Evolutionary conservation across 768 basidiomycete genomes (phyloP), one percentile per base, ranked within the genome.

Genomic region (Hortiboletus campestris): DNA sequence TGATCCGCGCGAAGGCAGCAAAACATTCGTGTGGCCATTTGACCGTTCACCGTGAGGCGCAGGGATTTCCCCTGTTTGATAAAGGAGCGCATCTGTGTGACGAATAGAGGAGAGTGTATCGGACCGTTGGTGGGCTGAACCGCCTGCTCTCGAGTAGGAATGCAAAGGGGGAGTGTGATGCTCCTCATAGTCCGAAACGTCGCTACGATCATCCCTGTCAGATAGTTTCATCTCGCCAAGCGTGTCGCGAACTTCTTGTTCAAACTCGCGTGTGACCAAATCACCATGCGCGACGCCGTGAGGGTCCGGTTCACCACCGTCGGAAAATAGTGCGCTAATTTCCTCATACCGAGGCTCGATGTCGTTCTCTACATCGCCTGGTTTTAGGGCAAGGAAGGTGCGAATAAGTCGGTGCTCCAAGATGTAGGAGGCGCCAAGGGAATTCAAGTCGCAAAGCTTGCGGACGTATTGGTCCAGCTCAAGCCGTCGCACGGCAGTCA

Each of bases 381-480:
- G 85, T 65, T 89, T 90, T 17, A 89, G 78, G 6, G 89, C 78
- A 51, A 98, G 79, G 72, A 98, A 99, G 50, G 81, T 80, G 51
- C 94, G 83, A 39, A 97, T 82, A 39, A 94, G 83, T 13, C 77
- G 74, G 67, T 93, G 84, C 58, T 93, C 86, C 25, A 97, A 75
- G 53, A 99, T 84, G 67, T 94, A 88, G 42, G 85, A 85, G 14
- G 84, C 86, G 4, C 86, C 86, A 16, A 76, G 74, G 52, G 74
- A 70, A 64, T 82, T 85, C 35, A 99, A 78, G 31, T 79, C 80
- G 68, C 92, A 89, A 14, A 99, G 79, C 50, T 84, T 83, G 64
- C 82, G 81, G 36, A 98, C 80, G 72, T 99, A 99, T 31, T 89
- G 86, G 64, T 97, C 90, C 29, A 99, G 80, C 66, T 98, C 97